A percentile compares a stretch with the other conserved stretches of the same genome.
phyloP scores from a whole-genome alignment of 768 basidiomycete species.

The Naganishia vaughanmartiniae region DNA sequence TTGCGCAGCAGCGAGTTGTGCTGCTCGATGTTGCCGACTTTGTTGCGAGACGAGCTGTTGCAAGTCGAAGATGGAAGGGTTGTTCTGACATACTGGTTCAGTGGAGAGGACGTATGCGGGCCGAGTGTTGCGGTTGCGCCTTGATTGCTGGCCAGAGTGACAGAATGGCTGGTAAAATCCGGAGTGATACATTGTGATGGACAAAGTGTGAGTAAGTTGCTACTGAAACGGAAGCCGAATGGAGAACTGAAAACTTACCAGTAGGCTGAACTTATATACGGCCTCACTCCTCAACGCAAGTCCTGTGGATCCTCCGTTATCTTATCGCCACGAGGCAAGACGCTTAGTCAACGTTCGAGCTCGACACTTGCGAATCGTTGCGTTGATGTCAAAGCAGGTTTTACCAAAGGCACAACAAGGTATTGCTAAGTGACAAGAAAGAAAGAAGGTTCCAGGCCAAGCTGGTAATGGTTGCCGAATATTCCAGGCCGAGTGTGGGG shows the following conservation, averaged over 20 bases:
- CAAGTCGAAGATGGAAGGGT: background rate
- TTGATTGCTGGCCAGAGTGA: background rate
- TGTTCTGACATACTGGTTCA: background rate
- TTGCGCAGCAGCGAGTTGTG: background rate
- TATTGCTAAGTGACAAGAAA: background rate
- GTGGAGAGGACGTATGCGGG: background rate
- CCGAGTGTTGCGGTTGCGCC: background rate
- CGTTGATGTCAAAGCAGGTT: no score
- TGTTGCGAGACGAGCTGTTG: background rate
- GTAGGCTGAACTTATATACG: background rate
- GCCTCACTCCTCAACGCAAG: background rate
- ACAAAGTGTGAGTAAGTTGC: background rate
- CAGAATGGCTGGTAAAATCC: constrained; percentile 7
- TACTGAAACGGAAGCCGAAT: background rate
- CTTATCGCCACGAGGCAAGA: background rate
- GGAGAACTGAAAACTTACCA: background rate
- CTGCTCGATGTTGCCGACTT: background rate
- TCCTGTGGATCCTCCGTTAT: background rate
- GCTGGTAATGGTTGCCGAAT: background rate
- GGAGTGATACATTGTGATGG: constrained; percentile 17
- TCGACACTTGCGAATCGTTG: no score
- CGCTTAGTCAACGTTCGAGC: background rate
- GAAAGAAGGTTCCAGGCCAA: background rate
- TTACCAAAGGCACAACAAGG: no score
- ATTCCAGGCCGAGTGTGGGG: background rate